phyloP scores from a whole-genome alignment of 208 protist species.

The Trypanosoma mega region DNA sequence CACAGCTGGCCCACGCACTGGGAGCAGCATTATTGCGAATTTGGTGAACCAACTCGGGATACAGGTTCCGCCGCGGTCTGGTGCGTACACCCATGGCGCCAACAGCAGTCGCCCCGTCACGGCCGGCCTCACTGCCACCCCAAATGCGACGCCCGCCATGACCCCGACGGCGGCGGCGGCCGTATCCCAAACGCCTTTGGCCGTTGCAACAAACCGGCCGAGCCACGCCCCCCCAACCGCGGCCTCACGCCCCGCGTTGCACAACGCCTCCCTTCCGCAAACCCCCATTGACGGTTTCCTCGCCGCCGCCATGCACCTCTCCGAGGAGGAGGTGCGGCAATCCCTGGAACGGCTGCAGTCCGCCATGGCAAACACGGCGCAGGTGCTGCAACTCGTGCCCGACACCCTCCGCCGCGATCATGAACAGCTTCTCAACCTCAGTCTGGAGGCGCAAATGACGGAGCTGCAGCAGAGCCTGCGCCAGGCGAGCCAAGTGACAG shows the following conservation, averaged over 20 bases:
- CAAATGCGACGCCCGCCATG: neutral
- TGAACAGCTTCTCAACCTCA: slow-evolving; percentile 73
- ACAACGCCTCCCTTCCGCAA: slow-evolving; percentile 73
- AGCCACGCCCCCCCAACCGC: slow-evolving; percentile 6
- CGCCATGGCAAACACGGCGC: slow-evolving; percentile 60
- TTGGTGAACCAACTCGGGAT: slow-evolving; percentile 25
- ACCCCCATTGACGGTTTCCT: slow-evolving; percentile 59
- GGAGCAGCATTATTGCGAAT: slow-evolving; percentile 24
- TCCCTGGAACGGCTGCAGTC: slow-evolving; percentile 55
- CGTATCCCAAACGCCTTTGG: slow-evolving; percentile 13
- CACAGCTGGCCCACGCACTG: neutral
- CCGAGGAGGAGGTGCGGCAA: slow-evolving; percentile 59
- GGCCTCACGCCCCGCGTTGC: slow-evolving; percentile 45
- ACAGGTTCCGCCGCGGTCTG: neutral
- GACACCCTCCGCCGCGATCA: slow-evolving; percentile 69
- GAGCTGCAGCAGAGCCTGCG: slow-evolving; percentile 60
- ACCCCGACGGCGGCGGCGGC: slow-evolving; percentile 8
- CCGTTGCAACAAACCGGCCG: slow-evolving; percentile 3
- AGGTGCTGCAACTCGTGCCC: slow-evolving; percentile 74
- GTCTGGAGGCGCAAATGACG: slow-evolving; percentile 90
- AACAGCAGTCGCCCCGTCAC: slow-evolving; percentile 17
- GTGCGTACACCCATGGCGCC: neutral
- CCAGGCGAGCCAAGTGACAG: too few relatives aligned
- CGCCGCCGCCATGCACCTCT: slow-evolving; percentile 56
- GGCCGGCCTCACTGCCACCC: slow-evolving; percentile 12